These are phyloP conservation scores for Nicotiana tomentosiformis DNA, from an alignment of 257 asterid species.

Conservation along the genomic window DNA sequence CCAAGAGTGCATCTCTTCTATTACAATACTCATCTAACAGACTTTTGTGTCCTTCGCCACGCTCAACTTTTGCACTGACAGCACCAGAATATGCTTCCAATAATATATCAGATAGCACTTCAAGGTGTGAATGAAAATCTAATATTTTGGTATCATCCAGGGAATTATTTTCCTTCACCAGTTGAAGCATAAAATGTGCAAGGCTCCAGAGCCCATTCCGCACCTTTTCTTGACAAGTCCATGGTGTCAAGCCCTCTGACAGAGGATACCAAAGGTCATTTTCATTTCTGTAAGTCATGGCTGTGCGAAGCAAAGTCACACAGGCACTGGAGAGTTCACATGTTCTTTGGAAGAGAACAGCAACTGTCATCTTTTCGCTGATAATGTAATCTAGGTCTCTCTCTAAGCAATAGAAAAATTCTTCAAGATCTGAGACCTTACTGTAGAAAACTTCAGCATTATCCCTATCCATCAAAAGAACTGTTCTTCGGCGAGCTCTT, in stretches of 20 bases:
- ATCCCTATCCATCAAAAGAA: conserved; percentile 96
- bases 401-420: conserved; percentile 77
- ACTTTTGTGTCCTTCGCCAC: conserved; percentile 64
- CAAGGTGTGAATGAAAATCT: conserved; percentile 57
- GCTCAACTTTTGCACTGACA: conserved; percentile 70
- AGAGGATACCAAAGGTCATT: conserved; percentile 87
- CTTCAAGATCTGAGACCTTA: conserved; percentile 86
- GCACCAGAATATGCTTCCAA: conserved; percentile 84
- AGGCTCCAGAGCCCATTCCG: conserved; percentile 75
- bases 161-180: conserved; percentile 47
- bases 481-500: conserved; percentile 77
- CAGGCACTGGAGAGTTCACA: conserved; percentile 84
- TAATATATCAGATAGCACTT: conserved; percentile 64
- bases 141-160: conserved; percentile 50
- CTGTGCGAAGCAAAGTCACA: conserved; percentile 56
- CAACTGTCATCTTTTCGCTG: conserved; percentile 48
- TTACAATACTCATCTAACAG: conserved; percentile 71
- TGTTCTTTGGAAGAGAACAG: conserved; percentile 60
- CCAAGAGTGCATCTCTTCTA: conserved; percentile 73
- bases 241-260: conserved; percentile 79
- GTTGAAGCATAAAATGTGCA: conserved; percentile 71
- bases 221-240: conserved; percentile 71
- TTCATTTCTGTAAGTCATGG: conserved; percentile 63
- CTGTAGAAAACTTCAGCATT: conserved; percentile 95
- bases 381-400: conserved; percentile 56